Evolutionary conservation across 176 grass and related monocot genomes (phyloP), one percentile per base, ranked within the genome.

Genomic region (Hordeum marinum): DNA sequence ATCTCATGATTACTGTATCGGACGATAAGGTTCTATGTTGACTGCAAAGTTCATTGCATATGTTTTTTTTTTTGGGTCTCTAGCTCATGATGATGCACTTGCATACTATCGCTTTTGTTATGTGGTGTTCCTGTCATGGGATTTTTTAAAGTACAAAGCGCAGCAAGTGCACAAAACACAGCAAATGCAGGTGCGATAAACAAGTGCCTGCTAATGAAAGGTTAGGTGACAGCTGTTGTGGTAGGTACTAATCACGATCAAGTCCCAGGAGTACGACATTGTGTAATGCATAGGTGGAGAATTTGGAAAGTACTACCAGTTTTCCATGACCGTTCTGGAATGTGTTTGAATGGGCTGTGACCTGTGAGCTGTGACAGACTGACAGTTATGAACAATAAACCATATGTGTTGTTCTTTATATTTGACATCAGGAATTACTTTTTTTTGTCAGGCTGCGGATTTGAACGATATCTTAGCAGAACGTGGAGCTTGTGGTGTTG

Each of bases 401-500:
- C 65, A 83, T 26, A 83, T 26, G 15, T 3, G 32, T 11, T 75
- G 20, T 82, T 39, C 61, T 58, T 75, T 75, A 7, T 67, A 26
- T 36, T 59, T 87, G 40, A 80, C 76, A 59, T 50, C n/a, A 24
- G 29, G 58, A 62, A 10, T 75, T 60, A 6, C 35, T 31, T 36
- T 67, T 74, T 85, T 85, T 18, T 2, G 43, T 32, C 86, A 99
- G 97, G 94, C 71, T 80, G 90, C 94, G 7, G 76, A 90, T 86
- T 85, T 99, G 82, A 91, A 84, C 5, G 94, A 96, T 31, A 99
- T 99, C 73, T 65, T 99, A 57, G 94, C 97, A 82, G 97, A 99
- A 84, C 87, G 97, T 86, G 97, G 97, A 81, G 97, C 97, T 78
- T 99, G 97, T 48, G 97, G 97, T 65, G 97, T 99, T 74, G 97